These are phyloP conservation scores for Salix viminalis DNA, from an alignment of 345 rosid genomes.

Conservation along the genomic window DNA sequence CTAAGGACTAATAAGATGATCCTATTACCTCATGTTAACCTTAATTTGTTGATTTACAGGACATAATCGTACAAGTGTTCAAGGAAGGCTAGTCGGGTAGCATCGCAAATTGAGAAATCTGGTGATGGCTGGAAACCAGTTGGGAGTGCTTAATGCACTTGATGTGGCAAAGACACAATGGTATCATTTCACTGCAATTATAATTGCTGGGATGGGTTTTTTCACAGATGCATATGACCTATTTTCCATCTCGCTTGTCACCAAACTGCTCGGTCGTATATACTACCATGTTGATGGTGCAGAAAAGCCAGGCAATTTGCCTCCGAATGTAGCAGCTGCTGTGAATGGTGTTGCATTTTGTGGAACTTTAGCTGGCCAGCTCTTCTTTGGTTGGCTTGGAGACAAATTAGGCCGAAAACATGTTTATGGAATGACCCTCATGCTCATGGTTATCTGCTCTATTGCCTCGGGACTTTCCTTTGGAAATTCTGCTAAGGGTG, in stretches of 20 bases:
- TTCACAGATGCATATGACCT: slow-evolving; percentile 21
- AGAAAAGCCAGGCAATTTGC: slow-evolving; percentile 11
- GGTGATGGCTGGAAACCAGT: slow-evolving; percentile 1
- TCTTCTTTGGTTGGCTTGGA: slow-evolving; percentile 24
- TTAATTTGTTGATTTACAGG: background rate
- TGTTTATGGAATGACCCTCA: slow-evolving; percentile 19
- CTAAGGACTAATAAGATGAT: background rate
- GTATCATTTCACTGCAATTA: slow-evolving; percentile 19
- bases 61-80: too few relatives aligned
- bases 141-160: slow-evolving; percentile 17
- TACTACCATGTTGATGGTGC: slow-evolving; percentile 15
- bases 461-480: slow-evolving; percentile 20
- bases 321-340: slow-evolving; percentile 16
- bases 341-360: slow-evolving; percentile 21
- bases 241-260: slow-evolving; percentile 10
- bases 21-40: background rate
- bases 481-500: slow-evolving; percentile 3
- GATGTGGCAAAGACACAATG: slow-evolving; percentile 16
- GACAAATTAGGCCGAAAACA: slow-evolving; percentile 19
- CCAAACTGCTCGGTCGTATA: slow-evolving; percentile 14
- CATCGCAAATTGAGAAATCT: background rate
- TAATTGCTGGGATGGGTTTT: slow-evolving; percentile 21
- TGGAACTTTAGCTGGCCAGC: slow-evolving; percentile 19
- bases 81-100: too few relatives aligned
- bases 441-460: slow-evolving; percentile 20